Conservation (phyloP, 768 basidiomycete species). For the Collybia mongolica region DNA sequence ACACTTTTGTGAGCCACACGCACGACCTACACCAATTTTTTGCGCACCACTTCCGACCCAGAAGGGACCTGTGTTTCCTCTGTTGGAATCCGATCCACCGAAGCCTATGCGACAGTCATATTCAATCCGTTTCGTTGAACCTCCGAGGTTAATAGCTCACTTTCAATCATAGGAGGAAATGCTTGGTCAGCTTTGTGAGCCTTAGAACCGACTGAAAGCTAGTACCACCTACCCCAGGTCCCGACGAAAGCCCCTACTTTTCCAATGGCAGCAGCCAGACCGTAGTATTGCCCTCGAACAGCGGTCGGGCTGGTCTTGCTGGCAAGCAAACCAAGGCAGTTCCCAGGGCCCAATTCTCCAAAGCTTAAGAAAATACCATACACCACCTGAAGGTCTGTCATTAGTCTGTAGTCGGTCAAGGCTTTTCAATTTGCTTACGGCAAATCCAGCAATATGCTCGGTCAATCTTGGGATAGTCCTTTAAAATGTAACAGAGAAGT, state of each 20-base stretch:
- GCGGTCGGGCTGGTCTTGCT: conserved; percentile 86
- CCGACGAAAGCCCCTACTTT: conserved; percentile 85
- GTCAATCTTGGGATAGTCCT: conserved; percentile 40
- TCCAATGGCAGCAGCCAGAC: conserved; percentile 81
- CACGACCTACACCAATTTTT: not conserved
- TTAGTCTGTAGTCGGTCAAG: not conserved
- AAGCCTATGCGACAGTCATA: conserved; percentile 42
- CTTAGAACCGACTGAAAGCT: not conserved
- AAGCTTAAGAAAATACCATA: conserved; percentile 91
- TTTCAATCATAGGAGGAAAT: conserved; percentile 65
- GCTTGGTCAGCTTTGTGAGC: conserved; percentile 30
- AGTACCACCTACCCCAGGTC: conserved; percentile 60
- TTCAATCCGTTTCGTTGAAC: conserved; percentile 7
- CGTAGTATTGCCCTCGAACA: conserved; percentile 84
- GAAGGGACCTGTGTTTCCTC: conserved; percentile 83
- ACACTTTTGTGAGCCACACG: conserved; percentile 4
- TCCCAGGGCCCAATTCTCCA: conserved; percentile 89
- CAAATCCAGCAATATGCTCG: conserved; percentile 69
- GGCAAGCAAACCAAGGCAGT: conserved; percentile 83
- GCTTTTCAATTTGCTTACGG: conserved; percentile 37
- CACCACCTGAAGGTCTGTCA: conserved; percentile 47
- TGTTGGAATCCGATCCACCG: conserved; percentile 47
- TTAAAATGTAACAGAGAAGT: not conserved
- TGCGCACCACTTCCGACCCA: conserved; percentile 74
- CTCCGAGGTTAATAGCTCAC: conserved; percentile 27